Evolutionary conservation across 2,329 filamentous ascomycete species (phyloP), one percentile per base, ranked within the genome.

Genomic region (Aspergillus tubingensis): DNA sequence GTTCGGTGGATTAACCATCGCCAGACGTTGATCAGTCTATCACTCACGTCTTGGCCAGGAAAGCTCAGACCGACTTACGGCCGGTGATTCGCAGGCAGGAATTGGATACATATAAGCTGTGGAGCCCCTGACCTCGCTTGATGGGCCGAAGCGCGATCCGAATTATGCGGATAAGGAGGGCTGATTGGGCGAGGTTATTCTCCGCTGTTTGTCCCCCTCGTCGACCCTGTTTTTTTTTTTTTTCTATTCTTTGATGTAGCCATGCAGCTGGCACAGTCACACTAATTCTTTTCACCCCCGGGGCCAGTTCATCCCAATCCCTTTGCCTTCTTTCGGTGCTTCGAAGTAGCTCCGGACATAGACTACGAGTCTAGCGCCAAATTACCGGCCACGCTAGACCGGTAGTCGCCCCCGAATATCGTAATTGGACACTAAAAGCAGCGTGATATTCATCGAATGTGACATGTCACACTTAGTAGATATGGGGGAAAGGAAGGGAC

Each of bases 31-130:
- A 63, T 63, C 61, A 58, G 55, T 63, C 47, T 61, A 63, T 54
- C 50, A 54, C 59, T 63, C 62, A 61, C 32, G 25, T 51, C 57
- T 60, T 62, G 57, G 53, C 59, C 55, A 54, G 25, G 58, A 53
- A 51, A 51, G 30, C 17, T 57, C 51, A 39, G 54, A 23, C n/a
- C 52, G 56, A 57, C 55, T 56, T 43, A 59, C 51, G 59, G 52
- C 19, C 54, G 39, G 39, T 57, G 51, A 54, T 48, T 57, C 61
- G 59, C 52, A 61, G 48, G n/a, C 23, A 38, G 56, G 25, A 54
- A 58, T 55, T 61, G 48, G 62, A 63, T 63, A 61, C 62, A 63
- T 63, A 59, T 57, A 61, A 27, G 51, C 54, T 58, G 61, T 63
- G 61, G 61, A 58, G 61, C 32, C 32, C 61, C 58, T 47, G 48